Evolutionary conservation across 305 asterid species (phyloP), one percentile per base, ranked within the genome.

Genomic region (Ilex paraguariensis): DNA sequence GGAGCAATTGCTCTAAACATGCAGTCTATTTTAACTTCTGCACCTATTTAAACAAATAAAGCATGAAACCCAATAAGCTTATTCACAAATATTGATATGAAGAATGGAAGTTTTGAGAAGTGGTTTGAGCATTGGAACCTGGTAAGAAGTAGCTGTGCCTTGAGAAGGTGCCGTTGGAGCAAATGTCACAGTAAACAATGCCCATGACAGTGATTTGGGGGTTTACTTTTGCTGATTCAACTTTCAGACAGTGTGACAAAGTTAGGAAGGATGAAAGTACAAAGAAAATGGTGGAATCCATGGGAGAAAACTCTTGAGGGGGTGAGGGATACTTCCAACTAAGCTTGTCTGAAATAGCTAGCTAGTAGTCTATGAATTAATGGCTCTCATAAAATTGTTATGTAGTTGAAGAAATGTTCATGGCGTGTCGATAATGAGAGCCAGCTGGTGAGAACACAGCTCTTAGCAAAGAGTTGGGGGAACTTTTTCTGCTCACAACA

Each of bases 121-220:
- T 36, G 42, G 42, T 36, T 36, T 36, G 42, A 36, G 42, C 42
- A 36, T 3, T 53, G 45, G 5, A 51, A 88, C 98, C 96, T 77
- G 93, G 95, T 76, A 91, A 72, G 88, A 87, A 91, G 85, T 83
- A 91, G 88, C 98, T 85, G 71, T 89, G 95, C 62, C 60, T 83
- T 79, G 98, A 88, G 86, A 91, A 89, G 82, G 93, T 74, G 77
- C 85, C 84, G 65, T 85, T 87, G 79, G 90, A 84, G 88, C 98
- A 91, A 78, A 80, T 79, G 68, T 91, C 97, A 59, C 98, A 91
- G 63, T 87, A 87, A 49, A 91, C 98, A 83, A 89, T 81, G 21
- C 98, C 98, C 95, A 91, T 85, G 51, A 89, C 98, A 39, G 95
- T 84, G 73, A 91, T 89, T 67, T 82, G 92, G 17, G 96, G 83